Evolutionary conservation across 2,329 filamentous ascomycete species (phyloP), one percentile per base, ranked within the genome.

Genomic region (Diaporthe sp.): DNA sequence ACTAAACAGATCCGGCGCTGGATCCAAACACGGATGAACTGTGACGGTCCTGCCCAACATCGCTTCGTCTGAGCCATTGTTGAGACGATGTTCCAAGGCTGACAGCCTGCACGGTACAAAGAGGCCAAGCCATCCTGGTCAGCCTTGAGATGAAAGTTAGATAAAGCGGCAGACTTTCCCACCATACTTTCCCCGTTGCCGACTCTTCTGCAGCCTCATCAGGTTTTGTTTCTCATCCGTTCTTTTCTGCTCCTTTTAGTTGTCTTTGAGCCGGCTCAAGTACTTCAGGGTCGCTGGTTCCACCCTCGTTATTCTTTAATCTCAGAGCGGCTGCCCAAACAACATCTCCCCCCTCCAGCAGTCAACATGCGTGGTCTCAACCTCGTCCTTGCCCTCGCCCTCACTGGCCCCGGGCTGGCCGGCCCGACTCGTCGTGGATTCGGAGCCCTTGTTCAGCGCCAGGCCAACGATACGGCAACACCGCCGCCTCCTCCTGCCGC

Each of bases 271-370:
- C 63, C 63, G 63, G 44, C 63, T 68, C 44, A 68, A 51, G 6
- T 68, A 68, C 63, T 53, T 37, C 44, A 68, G 63, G 63, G 63
- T 68, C 44, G 63, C 63, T 68, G 65, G 65, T 68, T 42, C 65
- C 47, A 42, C 65, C 65, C 65, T 68, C 47, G 47, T 68, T 53
- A 53, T 51, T 68, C 47, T 25, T n/a, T 68, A 68, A 68, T 39
- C 34, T 39, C 65, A 39, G 31, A 68, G 60, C 31, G 13, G 31
- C 13, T 37, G 22, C 34, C 63, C 22, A 17, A 39, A 17, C 39
- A 49, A 53, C 6, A 25, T 25, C 47, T 7, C 22, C 65, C 22
- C 15, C 13, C 20, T 22, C 20, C 42, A 20, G 39, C 22, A 53
- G 31, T 31, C 65, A 68, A 55, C 3, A 68, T 68, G 65, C 65